A percentile compares a stretch with the other conserved stretches of the same genome.
Conservation (phyloP, 768 basidiomycete species). For the Russula brevipes region DNA sequence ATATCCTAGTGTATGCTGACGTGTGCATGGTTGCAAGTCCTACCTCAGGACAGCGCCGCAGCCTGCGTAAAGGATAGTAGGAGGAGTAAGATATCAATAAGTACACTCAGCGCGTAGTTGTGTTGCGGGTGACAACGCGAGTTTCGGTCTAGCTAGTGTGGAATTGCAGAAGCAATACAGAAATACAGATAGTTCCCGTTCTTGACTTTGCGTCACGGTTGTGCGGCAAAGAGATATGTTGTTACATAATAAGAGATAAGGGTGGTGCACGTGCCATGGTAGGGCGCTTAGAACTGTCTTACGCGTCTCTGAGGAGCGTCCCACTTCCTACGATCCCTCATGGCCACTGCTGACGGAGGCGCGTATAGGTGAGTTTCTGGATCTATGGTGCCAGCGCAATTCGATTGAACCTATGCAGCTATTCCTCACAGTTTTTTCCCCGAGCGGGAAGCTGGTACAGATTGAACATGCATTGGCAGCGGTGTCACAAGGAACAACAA, state of each 20-base stretch:
- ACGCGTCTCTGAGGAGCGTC: constrained; percentile 13
- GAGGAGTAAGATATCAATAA: background rate
- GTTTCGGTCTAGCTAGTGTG: background rate
- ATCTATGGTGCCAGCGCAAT: background rate
- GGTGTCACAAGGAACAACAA: constrained; percentile 91
- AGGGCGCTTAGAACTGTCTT: constrained; percentile 5
- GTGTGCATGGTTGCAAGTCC: constrained; percentile 42
- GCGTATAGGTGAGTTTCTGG: constrained; percentile 34
- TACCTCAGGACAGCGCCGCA: constrained; percentile 81
- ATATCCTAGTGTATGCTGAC: background rate
- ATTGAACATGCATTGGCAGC: constrained; percentile 99
- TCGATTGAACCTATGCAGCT: constrained; percentile 45
- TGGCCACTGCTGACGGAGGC: constrained; percentile 68
- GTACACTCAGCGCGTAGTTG: background rate
- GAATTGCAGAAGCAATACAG: background rate
- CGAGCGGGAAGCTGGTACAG: constrained; percentile 97
- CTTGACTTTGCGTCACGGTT: too few species aligned
- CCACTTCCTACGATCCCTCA: constrained; percentile 30
- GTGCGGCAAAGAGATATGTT: too few species aligned
- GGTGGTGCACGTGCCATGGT: constrained; percentile 10
- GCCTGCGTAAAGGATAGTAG: constrained; percentile 28
- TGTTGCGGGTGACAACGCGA: background rate
- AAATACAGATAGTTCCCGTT: background rate
- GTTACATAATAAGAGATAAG: too few species aligned
- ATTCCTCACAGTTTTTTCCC: constrained; percentile 99